These are phyloP conservation scores for Penicillium sp. DNA, from an alignment of 2,329 filamentous ascomycete genomes.

Conservation along the genomic window DNA sequence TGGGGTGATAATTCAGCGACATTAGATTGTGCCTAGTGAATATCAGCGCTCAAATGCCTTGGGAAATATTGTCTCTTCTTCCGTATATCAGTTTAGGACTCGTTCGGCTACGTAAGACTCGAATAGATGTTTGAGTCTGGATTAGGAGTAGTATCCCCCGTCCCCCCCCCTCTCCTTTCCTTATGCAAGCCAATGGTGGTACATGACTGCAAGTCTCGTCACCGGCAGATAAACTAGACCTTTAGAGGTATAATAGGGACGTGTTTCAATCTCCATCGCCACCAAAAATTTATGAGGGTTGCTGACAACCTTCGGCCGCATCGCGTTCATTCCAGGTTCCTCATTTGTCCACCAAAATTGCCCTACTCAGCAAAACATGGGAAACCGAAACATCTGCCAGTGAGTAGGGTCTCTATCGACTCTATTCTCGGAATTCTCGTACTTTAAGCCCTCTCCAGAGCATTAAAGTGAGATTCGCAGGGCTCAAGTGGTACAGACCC, in stretches of 20 bases:
- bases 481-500: constrained; percentile 19
- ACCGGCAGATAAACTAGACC: constrained; percentile 8
- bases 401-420: not conserved
- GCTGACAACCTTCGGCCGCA: constrained; percentile 16
- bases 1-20: not conserved
- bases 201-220: constrained; percentile 23
- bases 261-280: constrained; percentile 11
- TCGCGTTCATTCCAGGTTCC: not conserved
- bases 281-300: constrained; percentile 3
- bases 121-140: not conserved
- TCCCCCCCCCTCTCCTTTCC: no score
- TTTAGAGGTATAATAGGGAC: constrained; percentile 5
- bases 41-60: not conserved
- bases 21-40: not conserved
- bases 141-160: not conserved
- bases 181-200: constrained; percentile 1
- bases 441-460: not conserved
- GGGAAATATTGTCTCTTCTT: not conserved
- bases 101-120: no score
- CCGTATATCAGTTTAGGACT: not conserved
- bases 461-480: not conserved
- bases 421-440: not conserved
- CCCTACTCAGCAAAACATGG: not conserved
- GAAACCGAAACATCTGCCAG: not conserved
- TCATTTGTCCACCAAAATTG: not conserved